Percentiles rank a stretch among this genome's conserved stretches.
These are phyloP conservation scores for Endocalyx cinctus DNA, from an alignment of 2,329 filamentous ascomycete species.

Conservation along the genomic window DNA sequence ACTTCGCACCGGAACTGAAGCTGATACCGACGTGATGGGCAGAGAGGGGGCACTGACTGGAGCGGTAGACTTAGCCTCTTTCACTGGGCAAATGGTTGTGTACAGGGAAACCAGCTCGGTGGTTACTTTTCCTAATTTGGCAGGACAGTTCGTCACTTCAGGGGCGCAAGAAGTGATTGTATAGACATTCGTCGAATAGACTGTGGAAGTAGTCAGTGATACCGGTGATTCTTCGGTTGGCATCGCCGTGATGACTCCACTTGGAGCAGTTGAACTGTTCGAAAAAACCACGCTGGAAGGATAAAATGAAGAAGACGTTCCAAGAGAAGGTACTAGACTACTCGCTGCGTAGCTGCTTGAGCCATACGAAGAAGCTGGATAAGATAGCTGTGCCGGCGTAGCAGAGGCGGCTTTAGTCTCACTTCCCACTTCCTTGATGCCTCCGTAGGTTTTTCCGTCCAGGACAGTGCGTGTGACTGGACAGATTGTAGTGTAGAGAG, in stretches of 20 bases:
- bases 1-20: too few species aligned
- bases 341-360: background rate
- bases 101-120: constrained; percentile 26
- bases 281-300: constrained; percentile 12
- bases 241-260: too few species aligned
- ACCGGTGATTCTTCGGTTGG: too few species aligned
- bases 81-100: constrained; percentile 24
- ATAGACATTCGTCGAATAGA: constrained; percentile 25
- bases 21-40: too few species aligned
- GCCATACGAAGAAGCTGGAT: background rate
- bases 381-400: background rate
- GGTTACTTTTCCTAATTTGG: constrained; percentile 20
- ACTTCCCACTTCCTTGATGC: constrained; percentile 4
- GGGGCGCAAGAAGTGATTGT: constrained; percentile 23
- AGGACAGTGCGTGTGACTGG: constrained; percentile 26
- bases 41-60: constrained; percentile 7
- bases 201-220: constrained; percentile 23
- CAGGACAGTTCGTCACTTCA: constrained; percentile 21
- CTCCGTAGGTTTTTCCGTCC: constrained; percentile 21
- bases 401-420: background rate
- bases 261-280: constrained; percentile 10
- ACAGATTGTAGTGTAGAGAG: constrained; percentile 26
- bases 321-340: background rate
- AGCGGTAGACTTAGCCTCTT: constrained; percentile 8
- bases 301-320: constrained; percentile 10